phyloP scores from a whole-genome alignment of 2,329 filamentous ascomycete genomes.

The Claviceps spartinae region DNA sequence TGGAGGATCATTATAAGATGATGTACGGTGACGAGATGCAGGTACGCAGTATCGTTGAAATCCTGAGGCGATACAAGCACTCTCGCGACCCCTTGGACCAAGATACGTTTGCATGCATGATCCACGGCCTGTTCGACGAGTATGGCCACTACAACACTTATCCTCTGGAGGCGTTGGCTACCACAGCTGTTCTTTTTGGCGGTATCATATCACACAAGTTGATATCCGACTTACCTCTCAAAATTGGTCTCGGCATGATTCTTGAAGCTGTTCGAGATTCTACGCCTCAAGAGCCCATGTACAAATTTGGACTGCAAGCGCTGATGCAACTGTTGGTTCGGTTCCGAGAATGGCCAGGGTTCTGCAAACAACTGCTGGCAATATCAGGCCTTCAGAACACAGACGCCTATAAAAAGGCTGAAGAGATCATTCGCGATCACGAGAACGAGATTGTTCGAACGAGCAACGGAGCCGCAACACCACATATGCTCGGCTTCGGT shows the following conservation, averaged over 20 bases:
- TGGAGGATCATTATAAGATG: constrained; percentile 95
- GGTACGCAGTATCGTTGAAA: constrained; percentile 71
- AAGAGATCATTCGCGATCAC: constrained; percentile 61
- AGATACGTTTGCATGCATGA: constrained; percentile 96
- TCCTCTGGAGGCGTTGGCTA: constrained; percentile 87
- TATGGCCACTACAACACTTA: constrained; percentile 93
- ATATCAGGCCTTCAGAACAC: constrained; percentile 74
- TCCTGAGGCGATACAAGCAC: constrained; percentile 75
- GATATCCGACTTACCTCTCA: constrained; percentile 77
- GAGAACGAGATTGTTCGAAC: constrained; percentile 45
- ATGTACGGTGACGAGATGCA: constrained; percentile 93
- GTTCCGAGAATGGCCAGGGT: constrained; percentile 87
- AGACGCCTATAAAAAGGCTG: constrained; percentile 69
- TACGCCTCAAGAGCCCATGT: constrained; percentile 76
- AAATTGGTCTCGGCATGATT: constrained; percentile 94
- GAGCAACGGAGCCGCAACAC: constrained; percentile 35
- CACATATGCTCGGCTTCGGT: constrained; percentile 21
- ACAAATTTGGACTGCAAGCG: constrained; percentile 93
- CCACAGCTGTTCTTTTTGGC: constrained; percentile 90
- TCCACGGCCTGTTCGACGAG: constrained; percentile 93
- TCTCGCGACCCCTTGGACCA: constrained; percentile 76
- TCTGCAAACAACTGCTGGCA: constrained; percentile 72
- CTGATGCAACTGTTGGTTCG: constrained; percentile 76
- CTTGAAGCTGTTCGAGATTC: constrained; percentile 89
- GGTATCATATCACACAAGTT: constrained; percentile 91